Conservation (phyloP, 768 basidiomycete species). For the Suillus fuscotomentosus region DNA sequence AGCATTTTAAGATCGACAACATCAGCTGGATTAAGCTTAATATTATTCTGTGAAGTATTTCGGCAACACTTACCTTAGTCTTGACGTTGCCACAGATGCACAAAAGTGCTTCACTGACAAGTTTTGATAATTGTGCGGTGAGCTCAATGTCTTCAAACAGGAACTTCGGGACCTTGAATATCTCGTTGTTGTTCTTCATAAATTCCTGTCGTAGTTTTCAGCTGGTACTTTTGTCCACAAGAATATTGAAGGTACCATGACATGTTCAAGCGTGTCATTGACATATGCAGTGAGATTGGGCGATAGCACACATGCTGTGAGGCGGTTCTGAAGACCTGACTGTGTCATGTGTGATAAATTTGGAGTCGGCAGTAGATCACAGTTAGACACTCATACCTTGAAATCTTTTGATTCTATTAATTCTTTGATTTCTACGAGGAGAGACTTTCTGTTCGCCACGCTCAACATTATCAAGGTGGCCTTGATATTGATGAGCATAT, state of each 20-base stretch:
- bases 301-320: conserved; percentile 4
- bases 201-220: not conserved
- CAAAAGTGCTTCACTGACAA: not conserved
- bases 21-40: not conserved
- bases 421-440: not conserved
- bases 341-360: not conserved
- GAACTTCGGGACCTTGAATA: conserved; percentile 3
- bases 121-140: not conserved
- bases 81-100: conserved; percentile 1
- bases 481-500: not conserved
- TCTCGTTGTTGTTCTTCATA: not conserved
- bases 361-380: not conserved
- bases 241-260: not conserved
- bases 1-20: not conserved
- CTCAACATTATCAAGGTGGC: not conserved
- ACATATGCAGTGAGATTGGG: conserved; percentile 5
- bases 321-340: not conserved
- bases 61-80: not conserved
- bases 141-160: conserved; percentile 5
- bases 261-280: conserved; percentile 3
- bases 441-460: not conserved
- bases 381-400: not conserved
- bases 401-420: not conserved
- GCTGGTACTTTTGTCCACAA: not conserved
- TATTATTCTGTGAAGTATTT: no score